Base-by-base conservation (phyloP, 75 land plant genomes). In the Larix kaempferi region DNA sequence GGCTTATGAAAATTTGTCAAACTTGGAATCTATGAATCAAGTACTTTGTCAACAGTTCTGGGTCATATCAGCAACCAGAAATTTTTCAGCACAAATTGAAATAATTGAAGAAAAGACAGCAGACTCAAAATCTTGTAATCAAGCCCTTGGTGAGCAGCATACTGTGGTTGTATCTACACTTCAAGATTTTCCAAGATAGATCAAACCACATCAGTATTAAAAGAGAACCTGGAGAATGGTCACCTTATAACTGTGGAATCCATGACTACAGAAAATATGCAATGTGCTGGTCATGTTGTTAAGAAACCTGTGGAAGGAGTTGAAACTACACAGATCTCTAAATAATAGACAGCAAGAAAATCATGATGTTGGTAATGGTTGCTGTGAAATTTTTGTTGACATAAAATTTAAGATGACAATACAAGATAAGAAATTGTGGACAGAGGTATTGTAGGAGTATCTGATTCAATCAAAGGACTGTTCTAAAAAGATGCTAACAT, bases 271-370 rank as follows among this genome's bases (percentile, higher is more conserved):
- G 37, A 57, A 49, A 78, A 80, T 59, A 41, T 74, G 14, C 57
- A 21, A 29, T 74, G 76, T 57, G 15, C 33, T 79, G 29, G 71
- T 26, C 23, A 66, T 61, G 54, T 77, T 76, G 78, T 91, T 35
- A 85, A 74, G 64, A 90, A 83, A 74, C 83, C 81, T 55, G 37
- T 78, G 14, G 88, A 85, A 56, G 71, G 74, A 87, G 76, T 80
- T 85, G 66, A 81, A 71, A 71, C 89, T 77, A 27, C 96, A 95
- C 74, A 88, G 85, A 73, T 84, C 90, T 25, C 82, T 95, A 4
- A 89, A 83, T 49, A 94, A 95, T 76, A 82, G 86, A 76, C 98
- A 93, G 78, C 96, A 95, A 82, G 98, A 95, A 76, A 91, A 93
- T 60, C 91, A 88, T 73, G 98, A 95, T 71, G 91, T 86, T 62